Percentiles rank a stretch among this genome's conserved stretches.
Evolutionary conservation across 805 yeast genomes (phyloP).

Genomic region (Candida chauliodis): DNA sequence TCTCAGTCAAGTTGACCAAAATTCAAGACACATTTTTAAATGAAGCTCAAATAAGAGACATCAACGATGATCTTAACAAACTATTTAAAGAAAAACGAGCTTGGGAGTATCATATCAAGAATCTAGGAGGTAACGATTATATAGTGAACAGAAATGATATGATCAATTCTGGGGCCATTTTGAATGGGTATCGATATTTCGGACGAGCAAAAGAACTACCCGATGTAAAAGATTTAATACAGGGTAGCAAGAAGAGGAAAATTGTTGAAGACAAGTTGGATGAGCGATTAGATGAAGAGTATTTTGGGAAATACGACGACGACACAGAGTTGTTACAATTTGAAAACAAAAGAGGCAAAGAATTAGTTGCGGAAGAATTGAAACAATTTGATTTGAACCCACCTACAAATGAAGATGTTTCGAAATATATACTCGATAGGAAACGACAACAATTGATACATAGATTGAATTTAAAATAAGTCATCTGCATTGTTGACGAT

Average conservation of each 20-base stretch:
- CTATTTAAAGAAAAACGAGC: slow-evolving; percentile 62
- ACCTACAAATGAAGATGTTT: slow-evolving; percentile 41
- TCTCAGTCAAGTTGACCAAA: slow-evolving; percentile 54
- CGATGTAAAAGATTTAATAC: slow-evolving; percentile 48
- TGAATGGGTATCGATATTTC: slow-evolving; percentile 66
- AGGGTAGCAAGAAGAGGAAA: slow-evolving; percentile 8
- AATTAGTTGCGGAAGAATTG: slow-evolving; percentile 8
- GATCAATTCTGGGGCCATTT: slow-evolving; percentile 16
- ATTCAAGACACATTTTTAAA: slow-evolving; percentile 57
- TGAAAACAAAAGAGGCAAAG: slow-evolving; percentile 25
- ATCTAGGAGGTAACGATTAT: slow-evolving; percentile 74
- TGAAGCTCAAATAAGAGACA: slow-evolving; percentile 63
- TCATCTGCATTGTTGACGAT: slow-evolving; percentile 14
- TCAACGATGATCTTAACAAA: slow-evolving; percentile 71
- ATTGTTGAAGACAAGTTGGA: slow-evolving; percentile 15
- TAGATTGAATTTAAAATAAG: slow-evolving; percentile 24
- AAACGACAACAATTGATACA: slow-evolving; percentile 41
- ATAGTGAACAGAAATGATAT: slow-evolving; percentile 26
- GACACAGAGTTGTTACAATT: slow-evolving; percentile 16
- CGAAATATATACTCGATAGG: slow-evolving; percentile 42
- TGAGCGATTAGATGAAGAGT: slow-evolving; percentile 26
- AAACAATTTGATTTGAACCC: slow-evolving; percentile 17
- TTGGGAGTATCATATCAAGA: slow-evolving; percentile 75
- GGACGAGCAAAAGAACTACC: slow-evolving; percentile 82
- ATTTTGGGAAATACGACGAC: slow-evolving; percentile 44